phyloP scores from a whole-genome alignment of 495 filamentous ascomycete species.

The Hyphodiscus hymeniophilus region DNA sequence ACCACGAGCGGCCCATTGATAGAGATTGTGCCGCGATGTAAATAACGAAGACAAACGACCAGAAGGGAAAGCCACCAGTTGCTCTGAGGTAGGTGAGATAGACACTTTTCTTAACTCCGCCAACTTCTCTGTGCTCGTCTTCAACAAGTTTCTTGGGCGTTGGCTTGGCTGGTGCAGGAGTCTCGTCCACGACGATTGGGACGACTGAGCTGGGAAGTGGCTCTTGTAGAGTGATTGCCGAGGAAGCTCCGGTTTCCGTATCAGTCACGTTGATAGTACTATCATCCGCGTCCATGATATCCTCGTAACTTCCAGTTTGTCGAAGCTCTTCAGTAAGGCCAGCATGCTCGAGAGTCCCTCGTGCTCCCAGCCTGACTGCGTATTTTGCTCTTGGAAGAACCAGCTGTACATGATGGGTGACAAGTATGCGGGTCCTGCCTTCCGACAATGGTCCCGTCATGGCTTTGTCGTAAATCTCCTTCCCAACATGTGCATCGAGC shows the following conservation, averaged over 20 bases:
- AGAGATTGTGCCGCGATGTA: slow-evolving; percentile 13
- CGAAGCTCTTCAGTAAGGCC: slow-evolving; percentile 31
- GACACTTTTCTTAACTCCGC: slow-evolving; percentile 40
- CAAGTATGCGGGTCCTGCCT: slow-evolving; percentile 42
- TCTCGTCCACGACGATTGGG: not conserved
- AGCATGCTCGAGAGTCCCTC: slow-evolving; percentile 41
- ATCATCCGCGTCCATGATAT: slow-evolving; percentile 11
- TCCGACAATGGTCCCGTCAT: slow-evolving; percentile 37
- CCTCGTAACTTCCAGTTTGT: slow-evolving; percentile 10
- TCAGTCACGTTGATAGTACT: not conserved
- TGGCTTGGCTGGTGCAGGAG: slow-evolving; percentile 6
- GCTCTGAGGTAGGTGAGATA: slow-evolving; percentile 46
- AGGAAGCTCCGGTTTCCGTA: not conserved
- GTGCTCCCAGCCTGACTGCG: slow-evolving; percentile 31
- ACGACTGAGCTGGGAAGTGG: too few species aligned
- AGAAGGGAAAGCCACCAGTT: slow-evolving; percentile 35
- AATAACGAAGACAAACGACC: slow-evolving; percentile 9
- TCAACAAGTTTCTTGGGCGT: slow-evolving; percentile 41
- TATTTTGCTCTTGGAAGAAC: slow-evolving; percentile 23
- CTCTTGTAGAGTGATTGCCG: not conserved
- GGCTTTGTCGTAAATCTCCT: slow-evolving; percentile 38
- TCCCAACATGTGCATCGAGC: slow-evolving; percentile 43
- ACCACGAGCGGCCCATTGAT: slow-evolving; percentile 11
- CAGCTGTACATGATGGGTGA: slow-evolving; percentile 39
- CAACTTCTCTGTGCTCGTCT: slow-evolving; percentile 46